Evolutionary conservation across 2,329 filamentous ascomycete genomes (phyloP), one percentile per base, ranked within the genome.

Genomic region (Aspergillus sp.): DNA sequence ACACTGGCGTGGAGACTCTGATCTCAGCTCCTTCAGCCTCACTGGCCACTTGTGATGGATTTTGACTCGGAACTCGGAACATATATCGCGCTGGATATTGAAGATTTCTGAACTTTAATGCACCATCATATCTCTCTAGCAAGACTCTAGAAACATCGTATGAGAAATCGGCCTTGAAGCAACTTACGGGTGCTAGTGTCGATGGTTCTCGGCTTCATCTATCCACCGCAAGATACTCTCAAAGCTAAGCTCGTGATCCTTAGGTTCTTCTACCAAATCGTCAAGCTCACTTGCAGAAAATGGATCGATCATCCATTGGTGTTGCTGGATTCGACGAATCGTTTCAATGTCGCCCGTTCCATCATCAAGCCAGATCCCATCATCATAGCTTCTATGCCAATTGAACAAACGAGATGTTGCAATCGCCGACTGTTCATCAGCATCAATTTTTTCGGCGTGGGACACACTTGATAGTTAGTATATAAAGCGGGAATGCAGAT

Each of bases 301-400:
- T n/a, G 15, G 62, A 41, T 68, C 62, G n/a, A 65, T 39, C 51
- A 70, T 68, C 67, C 67, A 70, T 36, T 61, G 48, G 62, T 70
- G 67, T 36, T 5, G 47, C 32, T 68, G 66, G 5, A 68, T 23
- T 47, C 21, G 54, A 41, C 67, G 63, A 50, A 65, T 64, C 3
- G 8, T 25, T 50, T 67, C 66, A n/a, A 62, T 54, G 47, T 62
- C 42, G n/a, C 57, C 38, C 36, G 21, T 54, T 17, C 63, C 66
- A 39, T 68, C 64, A 58, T 69, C 67, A 21, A 69, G 65, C 65
- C 65, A 69, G 8, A 70, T 50, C 5, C 65, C 67, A 57, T 67
- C 62, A 38, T 68, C 66, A 39, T 66, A 60, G 23, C 32, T 21
- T 61, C 64, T 57, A 51, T 70, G 67, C 68, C 68, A 70, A 54